Conservation (phyloP, 805 yeast genomes). For the Torulaspora indica region DNA sequence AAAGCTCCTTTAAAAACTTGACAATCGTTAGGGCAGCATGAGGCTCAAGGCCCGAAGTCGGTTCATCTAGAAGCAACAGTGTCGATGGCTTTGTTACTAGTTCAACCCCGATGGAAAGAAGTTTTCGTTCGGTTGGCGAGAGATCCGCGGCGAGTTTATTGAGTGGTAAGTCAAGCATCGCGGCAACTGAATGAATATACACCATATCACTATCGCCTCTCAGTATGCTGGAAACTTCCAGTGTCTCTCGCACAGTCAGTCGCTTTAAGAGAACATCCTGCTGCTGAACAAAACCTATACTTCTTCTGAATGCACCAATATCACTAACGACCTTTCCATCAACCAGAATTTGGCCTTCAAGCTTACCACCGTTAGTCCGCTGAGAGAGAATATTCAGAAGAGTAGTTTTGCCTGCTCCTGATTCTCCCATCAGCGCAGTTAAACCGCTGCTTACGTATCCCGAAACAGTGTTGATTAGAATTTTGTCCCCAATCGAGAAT, state of each 20-base stretch:
- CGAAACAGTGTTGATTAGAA: slow-evolving; percentile 43
- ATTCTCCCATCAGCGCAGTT: slow-evolving; percentile 59
- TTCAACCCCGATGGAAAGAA: slow-evolving; percentile 52
- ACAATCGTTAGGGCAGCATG: slow-evolving; percentile 58
- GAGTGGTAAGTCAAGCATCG: slow-evolving; percentile 41
- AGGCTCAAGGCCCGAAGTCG: slow-evolving; percentile 57
- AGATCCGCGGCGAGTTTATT: slow-evolving; percentile 47
- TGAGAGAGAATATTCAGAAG: slow-evolving; percentile 50
- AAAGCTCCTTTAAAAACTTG: slow-evolving; percentile 46
- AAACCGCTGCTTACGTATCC: slow-evolving; percentile 71
- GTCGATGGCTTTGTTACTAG: slow-evolving; percentile 52
- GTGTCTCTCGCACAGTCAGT: slow-evolving; percentile 50
- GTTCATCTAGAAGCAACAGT: slow-evolving; percentile 54
- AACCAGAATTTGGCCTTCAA: slow-evolving; percentile 55
- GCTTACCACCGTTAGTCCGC: slow-evolving; percentile 50
- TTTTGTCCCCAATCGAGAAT: slow-evolving; percentile 44
- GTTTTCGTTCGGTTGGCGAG: slow-evolving; percentile 52
- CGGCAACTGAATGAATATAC: slow-evolving; percentile 38
- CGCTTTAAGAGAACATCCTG: slow-evolving; percentile 52
- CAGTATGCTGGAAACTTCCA: slow-evolving; percentile 48
- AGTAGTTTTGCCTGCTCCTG: slow-evolving; percentile 65
- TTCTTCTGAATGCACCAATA: slow-evolving; percentile 45
- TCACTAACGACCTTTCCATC: slow-evolving; percentile 46
- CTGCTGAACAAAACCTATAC: slow-evolving; percentile 57
- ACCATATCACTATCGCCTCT: slow-evolving; percentile 38